Percentiles rank a stretch among this genome's conserved stretches.
These are phyloP conservation scores for Fusarium ambrosium DNA, from an alignment of 2,329 filamentous ascomycete species.

Conservation along the genomic window DNA sequence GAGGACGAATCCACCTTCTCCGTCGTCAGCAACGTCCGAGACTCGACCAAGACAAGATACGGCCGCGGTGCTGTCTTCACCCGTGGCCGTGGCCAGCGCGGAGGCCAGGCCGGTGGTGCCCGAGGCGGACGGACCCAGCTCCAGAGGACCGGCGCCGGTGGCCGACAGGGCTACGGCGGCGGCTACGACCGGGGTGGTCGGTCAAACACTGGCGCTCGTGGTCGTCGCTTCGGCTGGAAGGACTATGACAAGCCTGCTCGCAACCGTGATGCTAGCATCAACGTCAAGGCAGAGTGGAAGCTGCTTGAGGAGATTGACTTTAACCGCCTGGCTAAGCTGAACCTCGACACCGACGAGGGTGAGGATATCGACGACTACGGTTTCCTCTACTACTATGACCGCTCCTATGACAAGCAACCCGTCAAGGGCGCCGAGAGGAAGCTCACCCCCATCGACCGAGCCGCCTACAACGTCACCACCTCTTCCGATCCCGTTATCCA, in stretches of 20 bases:
- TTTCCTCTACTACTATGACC: slow-evolving; percentile 99
- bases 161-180: slow-evolving; percentile 67
- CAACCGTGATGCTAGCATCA: slow-evolving; percentile 95
- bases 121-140: slow-evolving; percentile 74
- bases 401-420: slow-evolving; percentile 91
- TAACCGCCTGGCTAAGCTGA: slow-evolving; percentile 93
- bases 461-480: slow-evolving; percentile 98
- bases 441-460: slow-evolving; percentile 89
- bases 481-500: slow-evolving; percentile 97
- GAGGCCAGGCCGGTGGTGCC: slow-evolving; percentile 70
- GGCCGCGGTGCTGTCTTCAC: slow-evolving; percentile 92
- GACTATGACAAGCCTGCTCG: slow-evolving; percentile 98
- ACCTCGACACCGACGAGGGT: slow-evolving; percentile 93
- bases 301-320: slow-evolving; percentile 99
- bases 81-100: slow-evolving; percentile 83
- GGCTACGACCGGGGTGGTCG: slow-evolving; percentile 81
- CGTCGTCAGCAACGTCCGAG: slow-evolving; percentile 94
- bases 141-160: slow-evolving; percentile 79
- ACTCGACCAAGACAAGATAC: slow-evolving; percentile 87
- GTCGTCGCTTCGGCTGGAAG: slow-evolving; percentile 96
- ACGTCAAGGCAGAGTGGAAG: slow-evolving; percentile 95
- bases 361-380: slow-evolving; percentile 96
- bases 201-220: slow-evolving; percentile 76
- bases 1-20: slow-evolving; percentile 99
- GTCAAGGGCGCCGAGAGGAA: slow-evolving; percentile 91